These are phyloP conservation scores for Neofusicoccum kwambonambiense DNA, from an alignment of 2,329 filamentous ascomycete genomes.

Conservation along the genomic window DNA sequence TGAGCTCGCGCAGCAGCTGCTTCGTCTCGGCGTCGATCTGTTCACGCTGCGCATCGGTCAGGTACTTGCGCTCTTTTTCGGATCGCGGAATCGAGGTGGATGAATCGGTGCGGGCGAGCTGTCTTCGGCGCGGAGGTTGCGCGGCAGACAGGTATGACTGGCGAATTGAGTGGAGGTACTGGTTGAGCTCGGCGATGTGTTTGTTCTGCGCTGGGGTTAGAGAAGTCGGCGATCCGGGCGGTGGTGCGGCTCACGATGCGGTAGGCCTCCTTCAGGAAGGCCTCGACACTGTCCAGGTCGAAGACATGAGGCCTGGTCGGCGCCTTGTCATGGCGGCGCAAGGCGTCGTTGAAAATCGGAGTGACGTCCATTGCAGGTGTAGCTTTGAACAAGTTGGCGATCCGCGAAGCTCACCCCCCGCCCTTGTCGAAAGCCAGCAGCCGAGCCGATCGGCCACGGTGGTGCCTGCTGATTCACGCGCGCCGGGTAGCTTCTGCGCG, in stretches of 20 bases:
- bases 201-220: constrained; percentile 62
- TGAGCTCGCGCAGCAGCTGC: constrained; percentile 78
- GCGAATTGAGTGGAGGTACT: constrained; percentile 78
- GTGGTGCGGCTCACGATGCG: constrained; percentile 65
- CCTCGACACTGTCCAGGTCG: constrained; percentile 59
- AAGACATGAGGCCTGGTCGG: constrained; percentile 47
- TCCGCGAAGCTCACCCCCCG: not conserved
- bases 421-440: too few relatives aligned
- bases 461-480: too few relatives aligned
- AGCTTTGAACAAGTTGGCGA: not conserved
- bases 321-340: constrained; percentile 59
- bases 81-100: constrained; percentile 32
- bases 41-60: constrained; percentile 81
- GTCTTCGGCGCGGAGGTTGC: constrained; percentile 55
- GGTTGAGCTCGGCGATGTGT: constrained; percentile 77
- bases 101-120: constrained; percentile 42
- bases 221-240: constrained; percentile 16
- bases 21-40: constrained; percentile 86
- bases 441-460: too few relatives aligned
- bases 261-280: constrained; percentile 91
- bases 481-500: too few relatives aligned
- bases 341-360: constrained; percentile 65
- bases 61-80: constrained; percentile 52
- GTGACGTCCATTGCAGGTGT: constrained; percentile 57
- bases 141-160: constrained; percentile 88